Base-by-base conservation (phyloP, 1,139 yeast species). In the Saccharomycopsis phalli region DNA sequence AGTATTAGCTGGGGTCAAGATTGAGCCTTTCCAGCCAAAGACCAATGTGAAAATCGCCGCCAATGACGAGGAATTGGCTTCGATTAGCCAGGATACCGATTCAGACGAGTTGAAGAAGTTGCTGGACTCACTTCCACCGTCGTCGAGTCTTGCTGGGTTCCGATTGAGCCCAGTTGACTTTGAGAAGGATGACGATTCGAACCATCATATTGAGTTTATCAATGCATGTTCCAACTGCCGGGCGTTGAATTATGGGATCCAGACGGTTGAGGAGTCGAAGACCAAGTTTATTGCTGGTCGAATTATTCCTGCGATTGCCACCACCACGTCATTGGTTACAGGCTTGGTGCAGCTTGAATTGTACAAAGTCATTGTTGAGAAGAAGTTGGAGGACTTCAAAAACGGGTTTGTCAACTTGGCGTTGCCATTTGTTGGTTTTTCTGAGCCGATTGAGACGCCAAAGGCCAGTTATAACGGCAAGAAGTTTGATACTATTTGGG, bases 241-340 rank as follows among this genome's bases (percentile, higher is more conserved):
- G 60, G 99, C 99, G 25, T 67, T 78, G 60, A 91, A 88, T 62
- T 91, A 93, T 58, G 73, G 78, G 34, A 88, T 91, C 53, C 91
- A 81, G 53, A 61, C 81, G 48, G 91, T 81, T 23, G 93, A 80
- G 56, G 74, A 74, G 44, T 73, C 73, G 41, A 81, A 78, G 63
- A 82, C 93, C 25, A 82, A 82, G 58, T 80, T 81, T 50, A 81
- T 81, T 58, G 94, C 94, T 13, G 97, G 97, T 42, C 80, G 93
- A 61, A 91, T 91, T 51, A 88, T 91, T 51, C 99, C 99, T 10
- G 98, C 98, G 14, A 91, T 91, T 67, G 98, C 98, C 29, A 91
- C 99, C 2, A 93, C 99, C 4, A 91, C 99, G 17, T 94, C 96
- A 10, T 68, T 88, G 53, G 97, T 91, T 11, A 86, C 98, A 4